These are phyloP conservation scores for Aspergillus jensenii DNA, from an alignment of 2,329 filamentous ascomycete species.

Conservation along the genomic window DNA sequence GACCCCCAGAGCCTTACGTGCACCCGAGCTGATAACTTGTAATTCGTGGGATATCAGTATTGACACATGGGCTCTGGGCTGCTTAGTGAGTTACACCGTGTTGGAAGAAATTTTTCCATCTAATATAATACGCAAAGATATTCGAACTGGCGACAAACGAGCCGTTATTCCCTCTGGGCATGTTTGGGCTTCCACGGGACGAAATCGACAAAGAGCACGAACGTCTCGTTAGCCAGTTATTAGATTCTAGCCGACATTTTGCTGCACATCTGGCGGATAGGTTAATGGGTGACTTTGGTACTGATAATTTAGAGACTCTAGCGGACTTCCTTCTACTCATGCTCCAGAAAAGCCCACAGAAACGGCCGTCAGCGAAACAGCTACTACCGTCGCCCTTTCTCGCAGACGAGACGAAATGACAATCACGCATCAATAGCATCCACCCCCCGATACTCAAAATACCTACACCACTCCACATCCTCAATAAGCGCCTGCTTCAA, in stretches of 20 bases:
- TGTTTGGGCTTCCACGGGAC: background rate
- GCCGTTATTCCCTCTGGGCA: background rate
- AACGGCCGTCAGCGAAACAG: constrained; percentile 28
- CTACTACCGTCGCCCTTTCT: background rate
- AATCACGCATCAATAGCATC: constrained; percentile 19
- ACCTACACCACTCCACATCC: constrained; percentile 37
- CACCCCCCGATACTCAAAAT: constrained; percentile 41
- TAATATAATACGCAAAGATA: background rate
- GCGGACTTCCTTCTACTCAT: background rate
- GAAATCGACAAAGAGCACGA: background rate
- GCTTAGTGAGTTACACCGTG: background rate
- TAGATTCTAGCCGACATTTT: background rate
- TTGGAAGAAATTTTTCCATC: too few relatives aligned
- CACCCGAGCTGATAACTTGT: background rate
- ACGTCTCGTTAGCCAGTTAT: background rate
- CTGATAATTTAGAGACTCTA: background rate
- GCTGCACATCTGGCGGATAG: background rate
- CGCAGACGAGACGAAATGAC: too few relatives aligned
- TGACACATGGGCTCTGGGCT: background rate
- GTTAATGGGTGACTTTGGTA: background rate
- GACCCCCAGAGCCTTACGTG: background rate
- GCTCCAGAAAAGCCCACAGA: background rate
- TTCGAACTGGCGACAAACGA: background rate
- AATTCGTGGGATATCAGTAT: background rate
- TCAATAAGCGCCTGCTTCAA: constrained; percentile 30